Conservation (phyloP, 805 yeast species). For the Ogataea nonfermentans region DNA sequence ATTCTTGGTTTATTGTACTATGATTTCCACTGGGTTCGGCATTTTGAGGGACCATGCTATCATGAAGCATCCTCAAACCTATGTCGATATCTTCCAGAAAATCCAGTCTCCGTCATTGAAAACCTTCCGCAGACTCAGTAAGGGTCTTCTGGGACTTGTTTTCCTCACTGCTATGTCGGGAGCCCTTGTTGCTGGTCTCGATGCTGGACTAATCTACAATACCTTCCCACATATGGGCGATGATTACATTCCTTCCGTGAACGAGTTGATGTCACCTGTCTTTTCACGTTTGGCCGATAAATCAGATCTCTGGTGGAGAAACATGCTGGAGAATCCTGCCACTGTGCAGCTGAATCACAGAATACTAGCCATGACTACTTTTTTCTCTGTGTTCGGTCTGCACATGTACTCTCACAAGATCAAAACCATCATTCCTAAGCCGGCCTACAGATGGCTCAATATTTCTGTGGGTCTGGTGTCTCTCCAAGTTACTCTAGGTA, state of each 20-base stretch:
- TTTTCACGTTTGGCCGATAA: conserved; percentile 66
- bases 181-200: conserved; percentile 96
- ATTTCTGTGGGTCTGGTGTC: conserved; percentile 80
- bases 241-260: conserved; percentile 65
- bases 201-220: conserved; percentile 95
- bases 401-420: conserved; percentile 65
- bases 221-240: conserved; percentile 98
- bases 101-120: conserved; percentile 61
- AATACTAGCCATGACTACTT: conserved; percentile 77
- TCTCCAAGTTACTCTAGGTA: conserved; percentile 83
- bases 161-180: conserved; percentile 95
- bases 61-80: conserved; percentile 60
- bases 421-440: conserved; percentile 54
- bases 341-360: conserved; percentile 94
- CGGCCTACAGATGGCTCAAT: conserved; percentile 56
- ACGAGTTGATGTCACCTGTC: conserved; percentile 74
- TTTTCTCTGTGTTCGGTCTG: conserved; percentile 63
- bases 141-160: conserved; percentile 62
- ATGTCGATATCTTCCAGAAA: conserved; percentile 51
- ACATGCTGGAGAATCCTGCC: conserved; percentile 89
- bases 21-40: conserved; percentile 87
- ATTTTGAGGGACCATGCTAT: conserved; percentile 72
- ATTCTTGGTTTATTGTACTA: conserved; percentile 79
- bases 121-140: conserved; percentile 53
- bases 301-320: conserved; percentile 86